Conservation (phyloP, 768 basidiomycete species). For the Boletus rubroflammeus region DNA sequence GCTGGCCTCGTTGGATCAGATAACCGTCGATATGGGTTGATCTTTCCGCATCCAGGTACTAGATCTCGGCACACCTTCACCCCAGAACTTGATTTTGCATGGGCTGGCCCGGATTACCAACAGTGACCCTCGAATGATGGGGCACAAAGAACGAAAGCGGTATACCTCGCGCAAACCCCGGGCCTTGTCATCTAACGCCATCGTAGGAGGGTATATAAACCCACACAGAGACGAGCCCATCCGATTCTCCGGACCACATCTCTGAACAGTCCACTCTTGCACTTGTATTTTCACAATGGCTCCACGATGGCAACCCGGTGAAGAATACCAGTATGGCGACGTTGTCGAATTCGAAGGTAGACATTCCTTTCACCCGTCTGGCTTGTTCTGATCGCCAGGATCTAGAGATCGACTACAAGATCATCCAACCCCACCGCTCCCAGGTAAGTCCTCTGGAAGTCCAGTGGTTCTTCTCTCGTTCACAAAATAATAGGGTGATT, state of each 20-base stretch:
- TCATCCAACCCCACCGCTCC: conserved; percentile 68
- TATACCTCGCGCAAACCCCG: not conserved
- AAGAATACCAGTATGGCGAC: conserved; percentile 50
- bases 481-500: conserved; percentile 50
- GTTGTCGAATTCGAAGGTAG: conserved; percentile 57
- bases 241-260: conserved; percentile 1
- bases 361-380: not conserved
- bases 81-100: not conserved
- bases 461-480: not conserved
- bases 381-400: conserved; percentile 8
- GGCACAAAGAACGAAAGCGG: not conserved
- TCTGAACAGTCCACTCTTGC: conserved; percentile 3
- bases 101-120: not conserved
- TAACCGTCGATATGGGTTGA: conserved; percentile 12
- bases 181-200: too few species aligned
- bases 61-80: not conserved
- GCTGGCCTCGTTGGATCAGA: conserved; percentile 24
- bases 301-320: conserved; percentile 59
- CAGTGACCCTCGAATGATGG: not conserved
- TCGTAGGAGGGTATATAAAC: conserved; percentile 20
- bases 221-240: not conserved
- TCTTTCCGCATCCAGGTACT: conserved; percentile 12
- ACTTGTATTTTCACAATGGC: conserved; percentile 33
- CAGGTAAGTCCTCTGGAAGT: conserved; percentile 42
- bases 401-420: conserved; percentile 54